Evolutionary conservation across 805 yeast species (phyloP), one percentile per base, ranked within the genome.

Genomic region (Kluyveromyces siamensis): DNA sequence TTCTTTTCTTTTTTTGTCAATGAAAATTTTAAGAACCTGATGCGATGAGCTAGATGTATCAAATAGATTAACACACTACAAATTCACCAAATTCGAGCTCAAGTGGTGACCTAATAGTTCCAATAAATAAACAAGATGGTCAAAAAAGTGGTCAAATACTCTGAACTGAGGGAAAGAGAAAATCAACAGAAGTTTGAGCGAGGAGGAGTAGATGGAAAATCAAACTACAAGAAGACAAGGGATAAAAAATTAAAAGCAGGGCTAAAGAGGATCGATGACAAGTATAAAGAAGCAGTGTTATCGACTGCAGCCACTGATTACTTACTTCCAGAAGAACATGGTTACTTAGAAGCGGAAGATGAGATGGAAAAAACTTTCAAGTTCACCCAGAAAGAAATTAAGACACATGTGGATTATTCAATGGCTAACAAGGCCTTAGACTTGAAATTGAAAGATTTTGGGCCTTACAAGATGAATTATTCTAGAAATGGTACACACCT

Each of bases 261-360:
- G 19, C 62, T 91, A 59, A 80, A 80, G 55, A 74, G 80, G 56
- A 68, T 81, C 37, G 95, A 91, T 62, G 73, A 74, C 39, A 83
- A 83, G 57, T 86, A 84, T 66, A 76, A 79, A 53, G 84, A 83
- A 51, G 95, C 96, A 1, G 78, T 86, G n/a, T 72, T 75, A 54
- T 76, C 88, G 9, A 96, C 96, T 1, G 88, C 90, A 10, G 81
- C 84, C 5, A 85, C 97, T 0, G 97, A 93, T 58, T 75, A 88
- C 59, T 73, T 93, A 53, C 70, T 88, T 35, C 87, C 85, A 52
- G 98, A 93, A 69, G 83, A 84, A 27, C 77, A 75, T 5, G 99
- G 99, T 42, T 84, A 74, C 59, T 66, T 93, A 52, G 99, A 93
- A 66, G 88, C 96, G 6, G 99, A 93, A 60, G 83, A 83, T n/a